Evolutionary conservation across 352 stramenopile species (phyloP).

Genomic region (Globisporangium iwayamae): DNA sequence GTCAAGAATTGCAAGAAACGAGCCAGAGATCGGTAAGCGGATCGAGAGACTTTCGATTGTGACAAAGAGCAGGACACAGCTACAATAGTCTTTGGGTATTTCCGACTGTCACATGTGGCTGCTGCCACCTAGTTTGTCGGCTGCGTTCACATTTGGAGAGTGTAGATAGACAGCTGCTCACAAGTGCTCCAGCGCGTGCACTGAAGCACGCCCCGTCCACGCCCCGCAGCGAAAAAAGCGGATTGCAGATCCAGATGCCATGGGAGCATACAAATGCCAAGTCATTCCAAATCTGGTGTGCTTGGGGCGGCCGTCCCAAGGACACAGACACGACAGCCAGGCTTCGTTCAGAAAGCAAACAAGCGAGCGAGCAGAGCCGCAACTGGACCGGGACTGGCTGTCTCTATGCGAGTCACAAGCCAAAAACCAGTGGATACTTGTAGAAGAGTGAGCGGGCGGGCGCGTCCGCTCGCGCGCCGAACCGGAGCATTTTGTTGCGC

Average conservation of each 20-base stretch:
- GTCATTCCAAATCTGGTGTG: slow-evolving; percentile 1
- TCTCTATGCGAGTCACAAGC: background rate
- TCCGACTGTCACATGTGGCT: background rate
- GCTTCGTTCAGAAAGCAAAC: background rate
- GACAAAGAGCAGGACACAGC: background rate
- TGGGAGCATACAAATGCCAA: background rate
- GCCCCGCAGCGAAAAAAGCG: slow-evolving; percentile 6
- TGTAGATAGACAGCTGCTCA: background rate
- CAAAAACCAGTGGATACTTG: background rate
- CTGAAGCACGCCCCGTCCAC: slow-evolving; percentile 7
- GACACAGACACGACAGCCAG: slow-evolving; percentile 4
- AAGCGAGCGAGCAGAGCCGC: background rate
- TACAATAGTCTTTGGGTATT: too few species aligned
- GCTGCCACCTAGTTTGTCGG: background rate
- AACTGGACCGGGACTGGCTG: background rate
- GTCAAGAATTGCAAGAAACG: background rate
- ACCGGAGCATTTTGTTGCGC: background rate
- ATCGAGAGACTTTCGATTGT: background rate
- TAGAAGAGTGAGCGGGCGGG: background rate
- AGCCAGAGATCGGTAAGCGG: background rate
- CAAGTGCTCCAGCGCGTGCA: background rate
- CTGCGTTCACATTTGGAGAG: background rate
- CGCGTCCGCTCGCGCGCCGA: background rate
- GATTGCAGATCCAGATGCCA: background rate
- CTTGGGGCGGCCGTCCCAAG: background rate